Evolutionary conservation across 495 filamentous ascomycete species (phyloP).

Genomic region (Aspergillus sclerotiicarbonarius): DNA sequence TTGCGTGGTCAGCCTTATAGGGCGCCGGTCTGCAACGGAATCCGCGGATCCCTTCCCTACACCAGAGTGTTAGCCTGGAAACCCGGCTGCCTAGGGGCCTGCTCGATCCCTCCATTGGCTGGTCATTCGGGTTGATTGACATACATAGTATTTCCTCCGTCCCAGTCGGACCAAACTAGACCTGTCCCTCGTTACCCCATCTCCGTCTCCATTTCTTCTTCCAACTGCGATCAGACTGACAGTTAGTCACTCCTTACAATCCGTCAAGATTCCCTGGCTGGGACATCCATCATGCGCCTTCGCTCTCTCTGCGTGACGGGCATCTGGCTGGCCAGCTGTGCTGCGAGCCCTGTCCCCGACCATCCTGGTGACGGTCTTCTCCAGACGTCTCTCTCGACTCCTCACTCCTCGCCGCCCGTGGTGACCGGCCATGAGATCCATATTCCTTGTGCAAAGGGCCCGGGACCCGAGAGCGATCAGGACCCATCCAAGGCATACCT

Average conservation of each 20-base stretch:
- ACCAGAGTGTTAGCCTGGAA: not conserved
- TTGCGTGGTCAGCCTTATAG: not conserved
- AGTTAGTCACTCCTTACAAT: too few species aligned
- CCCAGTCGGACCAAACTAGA: not conserved
- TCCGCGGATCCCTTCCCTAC: not conserved
- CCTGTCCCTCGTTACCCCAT: not conserved
- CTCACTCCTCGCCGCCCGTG: not conserved
- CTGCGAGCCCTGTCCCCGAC: not conserved
- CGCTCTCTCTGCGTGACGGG: not conserved
- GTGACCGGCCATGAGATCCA: conserved; percentile 5
- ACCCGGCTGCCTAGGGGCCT: not conserved
- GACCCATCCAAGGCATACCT: not conserved
- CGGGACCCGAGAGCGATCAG: not conserved
- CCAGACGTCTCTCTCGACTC: not conserved
- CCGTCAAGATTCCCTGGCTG: not conserved
- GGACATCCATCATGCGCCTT: not conserved
- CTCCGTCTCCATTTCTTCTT: not conserved
- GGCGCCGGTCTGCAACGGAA: not conserved
- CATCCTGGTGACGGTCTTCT: not conserved
- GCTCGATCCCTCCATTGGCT: not conserved
- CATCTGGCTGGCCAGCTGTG: not conserved
- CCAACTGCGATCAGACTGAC: too few species aligned
- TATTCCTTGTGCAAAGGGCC: not conserved
- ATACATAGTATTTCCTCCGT: not conserved
- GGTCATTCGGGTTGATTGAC: not conserved